Evolutionary conservation across 2,329 filamentous ascomycete species (phyloP).

Genomic region (Cladosporium sp.): DNA sequence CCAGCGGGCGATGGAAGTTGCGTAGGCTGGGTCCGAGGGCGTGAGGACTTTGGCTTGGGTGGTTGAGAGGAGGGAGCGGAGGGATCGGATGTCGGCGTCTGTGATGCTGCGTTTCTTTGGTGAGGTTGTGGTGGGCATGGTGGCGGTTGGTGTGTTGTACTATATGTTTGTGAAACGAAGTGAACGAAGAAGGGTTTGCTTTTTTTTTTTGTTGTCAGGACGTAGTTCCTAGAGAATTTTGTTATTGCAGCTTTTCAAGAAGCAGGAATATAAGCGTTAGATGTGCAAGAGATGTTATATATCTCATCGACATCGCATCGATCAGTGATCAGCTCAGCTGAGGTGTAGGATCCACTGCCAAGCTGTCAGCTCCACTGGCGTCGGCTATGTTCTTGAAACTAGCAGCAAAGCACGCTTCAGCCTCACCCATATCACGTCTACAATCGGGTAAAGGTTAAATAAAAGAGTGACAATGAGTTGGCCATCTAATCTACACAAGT

Average conservation of each 20-base stretch:
- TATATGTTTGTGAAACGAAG: not conserved
- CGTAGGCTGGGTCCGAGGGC: conserved; percentile 27
- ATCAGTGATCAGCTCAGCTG: not conserved
- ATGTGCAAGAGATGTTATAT: not conserved
- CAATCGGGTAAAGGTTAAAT: not conserved
- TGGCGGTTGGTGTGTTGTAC: not conserved
- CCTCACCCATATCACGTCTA: not conserved
- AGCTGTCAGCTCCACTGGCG: not conserved
- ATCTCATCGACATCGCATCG: not conserved
- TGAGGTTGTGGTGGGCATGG: not conserved
- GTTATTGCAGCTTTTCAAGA: too few species aligned
- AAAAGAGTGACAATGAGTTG: conserved; percentile 23
- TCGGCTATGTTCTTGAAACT: not conserved
- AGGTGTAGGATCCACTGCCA: not conserved
- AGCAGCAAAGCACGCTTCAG: not conserved
- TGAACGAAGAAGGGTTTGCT: not conserved
- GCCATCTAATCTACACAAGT: conserved; percentile 19
- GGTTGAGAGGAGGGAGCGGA: conserved; percentile 24
- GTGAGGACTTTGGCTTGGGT: conserved; percentile 26
- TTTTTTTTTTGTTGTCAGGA: not conserved
- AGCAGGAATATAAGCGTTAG: not conserved
- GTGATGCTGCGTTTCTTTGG: conserved; percentile 15
- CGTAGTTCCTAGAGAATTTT: too few species aligned
- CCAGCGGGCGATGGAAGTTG: conserved; percentile 30
- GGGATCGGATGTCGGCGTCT: conserved; percentile 24